phyloP scores from a whole-genome alignment of 1,139 yeast genomes.

The Spencermartinsiella ligniputridi region DNA sequence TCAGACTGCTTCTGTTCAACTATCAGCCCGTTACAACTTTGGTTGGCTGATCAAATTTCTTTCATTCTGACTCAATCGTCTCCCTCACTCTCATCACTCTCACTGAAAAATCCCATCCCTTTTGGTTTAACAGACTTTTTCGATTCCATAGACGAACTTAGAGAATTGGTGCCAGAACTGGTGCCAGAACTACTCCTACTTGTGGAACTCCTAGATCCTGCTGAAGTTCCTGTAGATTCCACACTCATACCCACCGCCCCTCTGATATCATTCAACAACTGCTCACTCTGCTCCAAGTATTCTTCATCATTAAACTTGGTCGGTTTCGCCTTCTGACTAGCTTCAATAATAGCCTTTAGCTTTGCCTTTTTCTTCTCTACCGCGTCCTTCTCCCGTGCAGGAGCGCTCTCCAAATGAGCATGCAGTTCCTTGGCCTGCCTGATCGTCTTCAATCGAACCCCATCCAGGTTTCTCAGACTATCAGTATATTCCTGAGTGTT shows the following conservation, averaged over 20 bases:
- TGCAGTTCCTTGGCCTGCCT: slow-evolving; percentile 36
- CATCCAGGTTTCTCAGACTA: slow-evolving; percentile 38
- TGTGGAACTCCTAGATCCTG: background rate
- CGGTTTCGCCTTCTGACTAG: slow-evolving; percentile 13
- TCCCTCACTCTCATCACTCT: slow-evolving; percentile 1
- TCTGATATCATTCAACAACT: slow-evolving; percentile 17
- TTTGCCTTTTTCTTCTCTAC: slow-evolving; percentile 34
- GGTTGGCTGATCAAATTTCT: background rate
- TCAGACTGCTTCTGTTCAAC: too few species aligned
- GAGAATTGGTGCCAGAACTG: background rate
- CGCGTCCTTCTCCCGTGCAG: slow-evolving; percentile 22
- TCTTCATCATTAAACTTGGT: slow-evolving; percentile 28
- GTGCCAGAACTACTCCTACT: background rate
- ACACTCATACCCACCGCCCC: slow-evolving; percentile 10
- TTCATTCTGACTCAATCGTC: too few species aligned
- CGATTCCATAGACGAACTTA: background rate
- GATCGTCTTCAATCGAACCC: slow-evolving; percentile 34
- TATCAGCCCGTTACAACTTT: too few species aligned
- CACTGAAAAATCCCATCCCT: slow-evolving; percentile 2
- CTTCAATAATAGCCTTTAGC: slow-evolving; percentile 30
- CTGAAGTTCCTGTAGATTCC: background rate
- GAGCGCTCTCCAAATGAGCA: slow-evolving; percentile 31
- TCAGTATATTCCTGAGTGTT: slow-evolving; percentile 27
- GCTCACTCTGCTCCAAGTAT: slow-evolving; percentile 37
- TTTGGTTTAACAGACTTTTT: background rate